Evolutionary conservation across 768 basidiomycete species (phyloP), one percentile per base, ranked within the genome.

Genomic region (Leccinum subgranulosum): DNA sequence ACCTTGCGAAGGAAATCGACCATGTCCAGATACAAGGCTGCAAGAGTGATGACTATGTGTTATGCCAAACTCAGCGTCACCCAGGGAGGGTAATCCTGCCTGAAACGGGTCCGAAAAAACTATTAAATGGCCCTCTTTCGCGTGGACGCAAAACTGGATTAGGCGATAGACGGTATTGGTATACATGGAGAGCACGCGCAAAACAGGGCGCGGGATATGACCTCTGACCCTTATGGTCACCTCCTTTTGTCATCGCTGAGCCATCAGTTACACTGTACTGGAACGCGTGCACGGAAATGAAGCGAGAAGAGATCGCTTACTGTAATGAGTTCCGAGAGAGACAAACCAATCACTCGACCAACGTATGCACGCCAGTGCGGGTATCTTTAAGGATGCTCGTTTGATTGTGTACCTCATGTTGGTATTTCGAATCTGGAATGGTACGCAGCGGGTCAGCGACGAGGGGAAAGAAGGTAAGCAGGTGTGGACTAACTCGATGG

Each of bases 361-460:
- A 72, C 19, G 79, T 73, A 51, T 77, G 63, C 53, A 79, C 71
- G 45, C 60, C 27, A 0, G 36, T 33, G 48, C 78, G 77, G 33
- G 68, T 78, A 47, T 77, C 78, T 77, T 79, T 80, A 59, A 79
- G 74, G 53, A 74, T 75, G 39, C 72, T 69, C 2, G 66, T 62
- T 7, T 45, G 48, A 54, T 65, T 73, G 58, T 75, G 72, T 21
- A 79, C 76, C 61, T 79, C 72, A 51, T 76, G 74, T 58, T 73
- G 67, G 61, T 80, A 79, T 54, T 74, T 67, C n/a, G 3, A 58
- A 7, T 48, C 54, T 48, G 17, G 14, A 46, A 34, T 14, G 34
- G 34, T 34, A 34, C 34, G 3, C 34, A n/a, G 36, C n/a, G 36
- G 34, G 39, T 41, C 39, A 41, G 39, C 9, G 39, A 41, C 17